Conservation (phyloP, 2,329 filamentous ascomycete genomes). For the Cladosporium sp. region DNA sequence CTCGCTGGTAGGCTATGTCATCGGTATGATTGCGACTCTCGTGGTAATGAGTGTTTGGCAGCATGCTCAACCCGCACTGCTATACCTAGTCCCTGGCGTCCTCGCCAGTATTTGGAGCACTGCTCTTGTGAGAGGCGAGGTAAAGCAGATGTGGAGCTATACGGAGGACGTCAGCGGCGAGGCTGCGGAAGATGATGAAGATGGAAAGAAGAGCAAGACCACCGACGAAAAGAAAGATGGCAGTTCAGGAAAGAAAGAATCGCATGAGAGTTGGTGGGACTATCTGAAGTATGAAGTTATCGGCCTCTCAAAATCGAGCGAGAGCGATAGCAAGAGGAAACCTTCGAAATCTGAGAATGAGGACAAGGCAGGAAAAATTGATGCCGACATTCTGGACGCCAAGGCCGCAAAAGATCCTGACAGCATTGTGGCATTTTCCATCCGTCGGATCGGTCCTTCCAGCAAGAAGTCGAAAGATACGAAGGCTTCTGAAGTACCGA, state of each 20-base stretch:
- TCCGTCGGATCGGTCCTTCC: constrained; percentile 6
- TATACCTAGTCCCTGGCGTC: constrained; percentile 88
- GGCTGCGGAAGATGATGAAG: constrained; percentile 19
- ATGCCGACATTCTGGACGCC: neutral
- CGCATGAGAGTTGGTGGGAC: constrained; percentile 5
- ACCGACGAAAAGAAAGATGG: constrained; percentile 12
- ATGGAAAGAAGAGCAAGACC: constrained; percentile 12
- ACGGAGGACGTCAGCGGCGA: constrained; percentile 57
- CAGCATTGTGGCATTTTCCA: constrained; percentile 10
- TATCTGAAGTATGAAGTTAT: constrained; percentile 8
- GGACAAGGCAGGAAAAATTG: constrained; percentile 9
- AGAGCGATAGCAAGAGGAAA: constrained; percentile 6
- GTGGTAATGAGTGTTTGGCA: constrained; percentile 69
- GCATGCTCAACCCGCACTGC: constrained; percentile 79
- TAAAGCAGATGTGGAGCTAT: constrained; percentile 72
- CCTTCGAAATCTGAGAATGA: constrained; percentile 21
- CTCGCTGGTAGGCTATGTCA: constrained; percentile 66
- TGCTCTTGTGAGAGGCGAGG: constrained; percentile 63
- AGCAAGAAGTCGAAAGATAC: neutral
- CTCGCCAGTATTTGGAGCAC: constrained; percentile 69
- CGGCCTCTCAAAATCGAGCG: neutral
- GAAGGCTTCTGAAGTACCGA: neutral
- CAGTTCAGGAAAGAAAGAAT: constrained; percentile 1
- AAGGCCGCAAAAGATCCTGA: constrained; percentile 10
- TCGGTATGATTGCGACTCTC: constrained; percentile 72